Evolutionary conservation across 2,329 filamentous ascomycete genomes (phyloP).

Genomic region (Apiospora rasikravindrae): DNA sequence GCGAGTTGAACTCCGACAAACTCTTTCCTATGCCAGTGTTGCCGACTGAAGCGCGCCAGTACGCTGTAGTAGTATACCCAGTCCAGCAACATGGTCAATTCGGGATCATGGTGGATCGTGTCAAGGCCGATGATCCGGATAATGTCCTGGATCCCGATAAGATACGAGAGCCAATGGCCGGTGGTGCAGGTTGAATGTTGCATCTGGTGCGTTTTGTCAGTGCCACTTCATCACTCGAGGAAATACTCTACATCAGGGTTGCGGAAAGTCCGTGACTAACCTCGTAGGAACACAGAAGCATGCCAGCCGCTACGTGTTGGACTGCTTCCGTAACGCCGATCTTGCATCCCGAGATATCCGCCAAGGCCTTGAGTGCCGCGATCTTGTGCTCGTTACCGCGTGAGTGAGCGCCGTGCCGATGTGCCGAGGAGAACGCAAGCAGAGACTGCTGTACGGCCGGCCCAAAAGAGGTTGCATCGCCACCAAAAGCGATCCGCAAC

Average conservation of each 20-base stretch:
- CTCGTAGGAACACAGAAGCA: constrained; percentile 36
- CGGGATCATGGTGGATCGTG: constrained; percentile 18
- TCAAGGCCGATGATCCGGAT: constrained; percentile 25
- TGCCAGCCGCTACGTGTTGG: constrained; percentile 34
- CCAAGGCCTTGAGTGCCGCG: constrained; percentile 26
- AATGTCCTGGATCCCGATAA: constrained; percentile 29
- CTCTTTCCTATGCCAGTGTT: constrained; percentile 32
- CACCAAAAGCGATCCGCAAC: constrained; percentile 31
- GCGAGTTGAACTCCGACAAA: background rate
- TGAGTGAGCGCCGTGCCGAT: constrained; percentile 23
- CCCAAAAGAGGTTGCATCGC: background rate
- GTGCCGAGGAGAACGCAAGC: background rate
- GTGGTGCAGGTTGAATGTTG: constrained; percentile 27
- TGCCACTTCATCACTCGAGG: background rate
- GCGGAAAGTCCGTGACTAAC: background rate
- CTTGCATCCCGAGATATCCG: constrained; percentile 16
- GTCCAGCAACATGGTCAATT: constrained; percentile 32
- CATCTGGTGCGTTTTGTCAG: background rate
- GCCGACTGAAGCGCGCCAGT: constrained; percentile 33
- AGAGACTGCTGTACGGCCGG: background rate
- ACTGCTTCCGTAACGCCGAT: constrained; percentile 28
- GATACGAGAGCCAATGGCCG: constrained; percentile 28
- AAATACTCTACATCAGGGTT: background rate
- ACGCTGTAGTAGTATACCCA: constrained; percentile 39
- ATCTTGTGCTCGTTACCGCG: constrained; percentile 33